These are phyloP conservation scores for Oidiodendron maius DNA, from an alignment of 495 filamentous ascomycete genomes.

Conservation along the genomic window DNA sequence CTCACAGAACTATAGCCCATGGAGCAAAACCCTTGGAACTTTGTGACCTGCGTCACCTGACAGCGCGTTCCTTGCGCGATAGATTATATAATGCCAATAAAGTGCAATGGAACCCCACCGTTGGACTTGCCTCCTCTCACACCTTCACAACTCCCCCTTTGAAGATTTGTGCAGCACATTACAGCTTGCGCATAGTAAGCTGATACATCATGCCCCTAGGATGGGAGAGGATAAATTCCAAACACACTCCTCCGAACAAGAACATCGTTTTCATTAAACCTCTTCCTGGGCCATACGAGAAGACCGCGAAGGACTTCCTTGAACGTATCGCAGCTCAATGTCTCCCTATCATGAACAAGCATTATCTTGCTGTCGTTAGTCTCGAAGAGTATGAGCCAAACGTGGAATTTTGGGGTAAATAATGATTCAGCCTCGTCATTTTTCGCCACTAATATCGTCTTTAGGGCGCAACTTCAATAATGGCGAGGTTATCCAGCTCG, in stretches of 20 bases:
- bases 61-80: too few species aligned
- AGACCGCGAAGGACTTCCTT: constrained; percentile 61
- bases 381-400: constrained; percentile 75
- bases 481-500: constrained; percentile 76
- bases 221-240: constrained; percentile 62
- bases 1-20: too few species aligned
- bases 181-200: background rate
- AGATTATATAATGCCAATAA: too few species aligned
- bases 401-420: constrained; percentile 49
- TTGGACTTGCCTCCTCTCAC: background rate
- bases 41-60: too few species aligned
- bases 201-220: constrained; percentile 62
- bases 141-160: too few species aligned
- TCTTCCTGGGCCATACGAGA: constrained; percentile 50
- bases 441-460: background rate
- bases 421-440: background rate
- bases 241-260: constrained; percentile 57
- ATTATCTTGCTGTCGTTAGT: constrained; percentile 62
- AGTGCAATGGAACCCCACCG: background rate
- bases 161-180: background rate
- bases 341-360: constrained; percentile 64
- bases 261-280: constrained; percentile 75
- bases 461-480: constrained; percentile 77
- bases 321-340: constrained; percentile 74
- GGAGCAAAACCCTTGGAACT: too few species aligned